Evolutionary conservation across 768 basidiomycete genomes (phyloP).

Genomic region (Xerocomellus intermedius): DNA sequence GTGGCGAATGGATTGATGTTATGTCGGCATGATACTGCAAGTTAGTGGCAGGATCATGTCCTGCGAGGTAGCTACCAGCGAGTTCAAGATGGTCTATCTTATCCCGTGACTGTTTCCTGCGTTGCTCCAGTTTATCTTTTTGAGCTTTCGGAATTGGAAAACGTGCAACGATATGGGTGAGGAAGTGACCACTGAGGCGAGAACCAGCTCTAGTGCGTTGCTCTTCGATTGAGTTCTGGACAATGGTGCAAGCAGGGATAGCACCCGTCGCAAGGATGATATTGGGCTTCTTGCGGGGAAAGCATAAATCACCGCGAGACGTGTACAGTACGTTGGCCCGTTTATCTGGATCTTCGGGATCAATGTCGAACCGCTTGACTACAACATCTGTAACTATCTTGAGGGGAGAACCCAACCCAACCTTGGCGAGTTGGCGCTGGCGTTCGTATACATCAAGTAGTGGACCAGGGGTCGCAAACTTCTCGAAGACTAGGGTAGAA

Average conservation of each 20-base stretch:
- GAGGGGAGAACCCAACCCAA: constrained; percentile 11
- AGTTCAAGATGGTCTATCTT: too few relatives aligned
- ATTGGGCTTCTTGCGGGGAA: constrained; percentile 13
- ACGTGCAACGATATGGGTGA: constrained; percentile 5
- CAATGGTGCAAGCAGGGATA: constrained; percentile 18
- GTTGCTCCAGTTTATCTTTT: too few relatives aligned
- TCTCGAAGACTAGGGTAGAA: constrained; percentile 13
- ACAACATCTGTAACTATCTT: constrained; percentile 14
- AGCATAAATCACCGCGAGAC: constrained; percentile 14
- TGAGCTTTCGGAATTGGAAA: not conserved
- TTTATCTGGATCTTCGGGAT: constrained; percentile 2
- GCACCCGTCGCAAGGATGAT: constrained; percentile 22
- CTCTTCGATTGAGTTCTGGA: constrained; percentile 15
- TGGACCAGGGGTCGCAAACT: constrained; percentile 19
- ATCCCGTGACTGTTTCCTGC: too few relatives aligned
- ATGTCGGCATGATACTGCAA: constrained; percentile 15
- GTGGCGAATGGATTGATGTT: constrained; percentile 8
- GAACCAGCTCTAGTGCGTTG: constrained; percentile 14
- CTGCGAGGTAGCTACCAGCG: constrained; percentile 10
- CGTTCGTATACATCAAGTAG: constrained; percentile 12
- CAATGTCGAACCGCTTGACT: constrained; percentile 13
- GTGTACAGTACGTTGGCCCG: constrained; percentile 12
- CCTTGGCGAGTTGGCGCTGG: constrained; percentile 11
- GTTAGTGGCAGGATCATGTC: not conserved
- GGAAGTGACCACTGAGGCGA: constrained; percentile 18